Conservation (phyloP, 352 stramenopile genomes). For the Globisporangium sylvaticum region DNA sequence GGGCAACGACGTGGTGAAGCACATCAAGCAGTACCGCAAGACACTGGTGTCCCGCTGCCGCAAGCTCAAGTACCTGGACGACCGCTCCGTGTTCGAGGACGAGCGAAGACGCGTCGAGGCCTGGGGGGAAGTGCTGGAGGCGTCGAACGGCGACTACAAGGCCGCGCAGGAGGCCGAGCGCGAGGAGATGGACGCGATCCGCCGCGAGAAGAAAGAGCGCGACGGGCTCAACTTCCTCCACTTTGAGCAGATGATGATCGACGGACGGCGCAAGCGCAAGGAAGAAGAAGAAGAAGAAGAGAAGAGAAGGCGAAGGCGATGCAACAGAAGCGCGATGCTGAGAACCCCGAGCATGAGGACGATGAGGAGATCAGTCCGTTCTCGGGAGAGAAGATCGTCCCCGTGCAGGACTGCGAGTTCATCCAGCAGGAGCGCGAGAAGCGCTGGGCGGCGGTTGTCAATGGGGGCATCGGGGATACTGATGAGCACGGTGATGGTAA, state of each 20-base stretch:
- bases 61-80: slow-evolving; percentile 78
- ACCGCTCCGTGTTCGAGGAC: slow-evolving; percentile 84
- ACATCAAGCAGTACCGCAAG: slow-evolving; percentile 86
- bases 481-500: slow-evolving; percentile 6
- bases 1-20: slow-evolving; percentile 84
- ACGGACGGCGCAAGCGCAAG: slow-evolving; percentile 50
- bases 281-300: slow-evolving; percentile 19
- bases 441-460: slow-evolving; percentile 63
- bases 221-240: slow-evolving; percentile 84
- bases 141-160: slow-evolving; percentile 70
- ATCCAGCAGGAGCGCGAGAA: slow-evolving; percentile 57
- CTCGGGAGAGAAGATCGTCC: slow-evolving; percentile 68
- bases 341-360: slow-evolving; percentile 14
- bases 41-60: slow-evolving; percentile 72
- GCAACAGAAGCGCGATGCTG: slow-evolving; percentile 15
- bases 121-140: slow-evolving; percentile 64
- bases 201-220: slow-evolving; percentile 82
- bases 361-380: slow-evolving; percentile 55
- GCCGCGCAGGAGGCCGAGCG: slow-evolving; percentile 80
- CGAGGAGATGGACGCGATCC: slow-evolving; percentile 77
- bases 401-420: slow-evolving; percentile 56
- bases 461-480: slow-evolving; percentile 27
- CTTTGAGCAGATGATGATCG: slow-evolving; percentile 87
- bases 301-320: slow-evolving; percentile 12
- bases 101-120: slow-evolving; percentile 81